Percentiles rank a stretch among this genome's conserved stretches.
These are phyloP conservation scores for Eremothecium cymbalariae DNA, from an alignment of 1,139 yeast species.

Conservation along the genomic window DNA sequence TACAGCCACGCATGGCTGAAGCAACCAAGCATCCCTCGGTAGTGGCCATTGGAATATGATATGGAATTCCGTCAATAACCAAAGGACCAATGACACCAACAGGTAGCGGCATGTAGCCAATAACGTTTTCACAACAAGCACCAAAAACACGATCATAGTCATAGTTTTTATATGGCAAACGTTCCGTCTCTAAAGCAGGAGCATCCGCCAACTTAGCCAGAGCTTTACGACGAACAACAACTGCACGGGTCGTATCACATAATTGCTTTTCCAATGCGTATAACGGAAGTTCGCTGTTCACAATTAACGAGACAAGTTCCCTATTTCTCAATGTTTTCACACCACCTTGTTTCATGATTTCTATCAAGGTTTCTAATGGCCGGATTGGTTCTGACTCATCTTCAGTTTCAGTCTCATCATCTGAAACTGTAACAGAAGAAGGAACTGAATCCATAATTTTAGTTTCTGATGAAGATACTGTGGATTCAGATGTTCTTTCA, in stretches of 20 bases:
- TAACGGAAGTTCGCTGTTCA: slow-evolving; percentile 73
- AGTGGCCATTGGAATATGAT: slow-evolving; percentile 96
- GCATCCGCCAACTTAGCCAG: slow-evolving; percentile 78
- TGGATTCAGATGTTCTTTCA: slow-evolving; percentile 5
- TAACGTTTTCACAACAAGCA: slow-evolving; percentile 97
- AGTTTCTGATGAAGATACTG: slow-evolving; percentile 15
- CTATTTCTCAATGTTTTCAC: slow-evolving; percentile 58
- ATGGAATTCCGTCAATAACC: slow-evolving; percentile 76
- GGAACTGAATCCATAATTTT: slow-evolving; percentile 9
- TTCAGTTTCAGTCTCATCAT: slow-evolving; percentile 47
- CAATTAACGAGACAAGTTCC: slow-evolving; percentile 66
- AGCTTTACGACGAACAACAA: slow-evolving; percentile 82
- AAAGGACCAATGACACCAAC: slow-evolving; percentile 98
- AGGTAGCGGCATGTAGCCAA: slow-evolving; percentile 93
- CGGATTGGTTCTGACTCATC: slow-evolving; percentile 35
- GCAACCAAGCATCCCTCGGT: slow-evolving; percentile 99
- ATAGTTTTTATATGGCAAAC: slow-evolving; percentile 72
- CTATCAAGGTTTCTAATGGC: slow-evolving; percentile 56
- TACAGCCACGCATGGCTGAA: slow-evolving; percentile 97
- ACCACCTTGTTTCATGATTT: slow-evolving; percentile 61
- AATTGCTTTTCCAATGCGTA: slow-evolving; percentile 92
- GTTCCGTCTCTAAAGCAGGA: slow-evolving; percentile 62
- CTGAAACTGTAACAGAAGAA: slow-evolving; percentile 25
- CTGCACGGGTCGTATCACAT: slow-evolving; percentile 84
- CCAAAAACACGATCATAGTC: slow-evolving; percentile 96